Evolutionary conservation across 345 rosid genomes (phyloP), one percentile per base, ranked within the genome.

Genomic region (Populus simonii): DNA sequence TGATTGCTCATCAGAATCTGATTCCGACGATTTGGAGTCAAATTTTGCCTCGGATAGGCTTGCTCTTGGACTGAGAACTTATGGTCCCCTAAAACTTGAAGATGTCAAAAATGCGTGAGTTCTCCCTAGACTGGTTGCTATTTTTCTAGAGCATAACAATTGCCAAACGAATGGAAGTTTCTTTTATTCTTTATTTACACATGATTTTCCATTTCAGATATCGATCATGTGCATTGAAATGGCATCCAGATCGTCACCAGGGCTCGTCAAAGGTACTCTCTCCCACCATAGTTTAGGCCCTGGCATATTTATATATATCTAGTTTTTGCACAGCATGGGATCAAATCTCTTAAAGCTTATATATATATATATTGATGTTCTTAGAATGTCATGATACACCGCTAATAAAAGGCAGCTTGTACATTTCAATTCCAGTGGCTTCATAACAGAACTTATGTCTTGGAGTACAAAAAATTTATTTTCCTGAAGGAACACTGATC

Each of bases 221-320:
- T 75, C 90, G 98, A 75, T 76, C 84, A 73, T 91, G 97, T 74
- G 99, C 99, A 8, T 79, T 95, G 72, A 92, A 92, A 80, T 95
- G 98, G 97, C 97, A 92, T 83, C 98, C 97, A 15, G 97, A 94
- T 92, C 97, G 91, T 77, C 98, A 91, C 81, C 90, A 86, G 16
- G 92, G 90, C 72, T 86, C 92, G 45, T 89, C 92, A 77, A 94
- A 94, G 97, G 98, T 93, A 84, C 65, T 74, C 35, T 31, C 7
- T 49, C 69, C 65, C 66, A 15, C 13, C 38, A 8, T 73, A n/a
- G 7, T 12, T 31, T 38, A 65, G 5, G 29, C 65, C 47, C 41
- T 20, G 36, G 66, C 23, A 33, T 45, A 18, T 68, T 7, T 31
- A 33, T 43, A 29, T 41, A 41, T 41, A 41, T 43, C 2, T 35